Conservation (phyloP, 768 basidiomycete genomes). For the Exidia glandulosa region DNA sequence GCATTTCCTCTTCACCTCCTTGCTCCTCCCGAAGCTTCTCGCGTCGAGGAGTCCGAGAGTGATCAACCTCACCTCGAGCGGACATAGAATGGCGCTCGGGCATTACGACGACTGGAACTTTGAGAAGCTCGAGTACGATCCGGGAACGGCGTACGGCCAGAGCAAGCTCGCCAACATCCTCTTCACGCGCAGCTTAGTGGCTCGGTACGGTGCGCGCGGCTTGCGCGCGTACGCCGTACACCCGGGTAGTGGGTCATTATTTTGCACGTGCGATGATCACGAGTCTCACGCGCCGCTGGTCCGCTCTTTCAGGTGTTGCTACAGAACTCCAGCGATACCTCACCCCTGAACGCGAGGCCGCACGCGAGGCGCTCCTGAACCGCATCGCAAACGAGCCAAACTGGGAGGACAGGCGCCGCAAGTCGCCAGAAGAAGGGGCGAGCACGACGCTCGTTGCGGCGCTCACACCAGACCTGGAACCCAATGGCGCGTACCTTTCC, state of each 20-base stretch:
- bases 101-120: not conserved
- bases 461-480: constrained; percentile 18
- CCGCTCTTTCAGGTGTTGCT: not conserved
- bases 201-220: not conserved
- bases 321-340: not conserved
- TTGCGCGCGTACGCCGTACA: not conserved
- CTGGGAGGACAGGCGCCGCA: not conserved
- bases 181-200: constrained; percentile 7
- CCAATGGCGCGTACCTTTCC: constrained; percentile 14
- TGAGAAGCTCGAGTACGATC: not conserved
- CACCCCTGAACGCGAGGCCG: not conserved
- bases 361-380: not conserved
- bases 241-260: not conserved
- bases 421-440: constrained; percentile 2
- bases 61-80: not conserved
- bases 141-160: not conserved
- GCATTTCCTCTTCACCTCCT: constrained; percentile 1
- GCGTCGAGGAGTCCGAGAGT: constrained; percentile 1
- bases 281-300: not conserved
- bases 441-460: constrained; percentile 20
- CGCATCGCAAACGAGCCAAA: not conserved
- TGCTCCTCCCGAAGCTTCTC: constrained; percentile 4
- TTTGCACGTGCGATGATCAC: not conserved
- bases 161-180: constrained; percentile 11
- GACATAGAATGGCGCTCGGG: not conserved